Conservation (phyloP, 2,329 filamentous ascomycete genomes). For the Claviceps monticola region DNA sequence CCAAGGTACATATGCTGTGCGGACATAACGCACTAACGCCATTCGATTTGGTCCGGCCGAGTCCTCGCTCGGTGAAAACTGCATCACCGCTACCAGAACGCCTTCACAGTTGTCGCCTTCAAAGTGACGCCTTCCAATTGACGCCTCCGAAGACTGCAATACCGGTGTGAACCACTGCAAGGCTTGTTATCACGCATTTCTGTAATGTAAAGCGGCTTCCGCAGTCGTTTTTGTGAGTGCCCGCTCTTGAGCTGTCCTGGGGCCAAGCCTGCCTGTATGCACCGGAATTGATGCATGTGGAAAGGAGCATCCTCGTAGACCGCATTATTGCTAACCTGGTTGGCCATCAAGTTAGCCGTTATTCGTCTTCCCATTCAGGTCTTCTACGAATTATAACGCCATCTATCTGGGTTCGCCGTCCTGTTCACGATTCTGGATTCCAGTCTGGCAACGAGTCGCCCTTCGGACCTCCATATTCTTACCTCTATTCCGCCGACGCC, state of each 20-base stretch:
- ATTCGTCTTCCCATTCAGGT: neutral
- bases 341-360: conserved; percentile 3
- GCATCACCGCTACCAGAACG: conserved; percentile 1
- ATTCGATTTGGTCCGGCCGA: neutral
- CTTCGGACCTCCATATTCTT: neutral
- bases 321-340: conserved; percentile 3
- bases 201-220: neutral
- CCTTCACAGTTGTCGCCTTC: neutral
- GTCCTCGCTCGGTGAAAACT: conserved; percentile 3
- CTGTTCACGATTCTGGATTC: neutral
- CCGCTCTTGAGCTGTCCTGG: neutral
- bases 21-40: neutral
- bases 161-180: neutral
- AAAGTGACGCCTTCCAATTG: neutral
- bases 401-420: neutral
- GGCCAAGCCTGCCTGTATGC: neutral
- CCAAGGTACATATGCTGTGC: too few species aligned
- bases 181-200: neutral
- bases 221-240: neutral
- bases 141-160: neutral
- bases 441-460: neutral
- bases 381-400: neutral
- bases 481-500: neutral
- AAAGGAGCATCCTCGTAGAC: neutral
- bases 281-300: neutral